These are phyloP conservation scores for Closterium sp. DNA, from an alignment of 139 green algal species.

Conservation along the genomic window DNA sequence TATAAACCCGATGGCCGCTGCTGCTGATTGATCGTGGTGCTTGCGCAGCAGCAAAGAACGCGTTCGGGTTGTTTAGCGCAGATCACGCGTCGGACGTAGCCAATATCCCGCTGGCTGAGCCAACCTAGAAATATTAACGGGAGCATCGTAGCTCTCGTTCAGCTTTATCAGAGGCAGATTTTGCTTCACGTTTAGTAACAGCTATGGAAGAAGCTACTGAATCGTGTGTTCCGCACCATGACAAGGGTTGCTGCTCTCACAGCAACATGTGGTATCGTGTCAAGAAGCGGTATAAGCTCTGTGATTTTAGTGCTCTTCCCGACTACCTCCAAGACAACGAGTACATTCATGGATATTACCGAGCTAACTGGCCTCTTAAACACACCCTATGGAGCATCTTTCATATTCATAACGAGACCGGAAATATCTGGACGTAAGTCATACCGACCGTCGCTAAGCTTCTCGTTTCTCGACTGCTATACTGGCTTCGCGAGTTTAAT, in stretches of 20 bases:
- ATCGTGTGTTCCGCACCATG: background rate
- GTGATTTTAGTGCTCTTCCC: slow-evolving; percentile 58
- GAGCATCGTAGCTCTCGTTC: background rate
- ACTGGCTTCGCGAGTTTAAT: background rate
- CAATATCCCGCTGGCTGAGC: background rate
- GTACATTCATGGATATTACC: slow-evolving; percentile 77
- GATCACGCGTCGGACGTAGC: background rate
- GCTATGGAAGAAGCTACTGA: background rate
- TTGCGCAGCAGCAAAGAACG: too few species aligned
- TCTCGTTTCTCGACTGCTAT: background rate
- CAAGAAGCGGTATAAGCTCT: background rate
- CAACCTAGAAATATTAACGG: background rate
- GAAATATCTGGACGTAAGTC: slow-evolving; percentile 23
- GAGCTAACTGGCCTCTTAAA: slow-evolving; percentile 59
- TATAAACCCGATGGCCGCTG: too few species aligned
- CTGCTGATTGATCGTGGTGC: too few species aligned
- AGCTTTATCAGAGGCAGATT: background rate
- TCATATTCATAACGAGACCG: slow-evolving; percentile 12
- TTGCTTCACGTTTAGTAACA: background rate
- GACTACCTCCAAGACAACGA: slow-evolving; percentile 81
- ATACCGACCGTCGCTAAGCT: background rate
- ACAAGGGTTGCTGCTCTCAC: background rate
- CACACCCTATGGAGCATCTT: slow-evolving; percentile 56
- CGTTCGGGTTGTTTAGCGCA: background rate
- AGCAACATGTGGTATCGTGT: background rate